Conservation (phyloP, 2,329 filamentous ascomycete genomes). For the Monilinia laxa region DNA sequence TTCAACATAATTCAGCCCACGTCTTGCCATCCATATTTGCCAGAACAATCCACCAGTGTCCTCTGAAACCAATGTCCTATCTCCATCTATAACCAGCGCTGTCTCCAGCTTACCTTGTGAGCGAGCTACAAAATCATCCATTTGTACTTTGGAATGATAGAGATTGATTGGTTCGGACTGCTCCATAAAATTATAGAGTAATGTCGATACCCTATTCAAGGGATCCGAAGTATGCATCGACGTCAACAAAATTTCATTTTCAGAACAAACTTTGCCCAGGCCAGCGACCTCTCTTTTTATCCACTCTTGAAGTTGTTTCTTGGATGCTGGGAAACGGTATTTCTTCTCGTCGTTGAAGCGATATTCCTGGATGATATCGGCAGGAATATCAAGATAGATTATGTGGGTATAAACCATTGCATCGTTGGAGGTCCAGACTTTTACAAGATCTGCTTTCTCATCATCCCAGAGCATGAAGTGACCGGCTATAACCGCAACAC, state of each 20-base stretch:
- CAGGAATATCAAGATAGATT: constrained; percentile 51
- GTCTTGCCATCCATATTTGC: constrained; percentile 35
- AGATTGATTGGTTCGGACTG: no score
- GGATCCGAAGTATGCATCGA: constrained; percentile 17
- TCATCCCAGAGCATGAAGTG: constrained; percentile 56
- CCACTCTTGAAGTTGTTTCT: constrained; percentile 49
- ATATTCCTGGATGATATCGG: constrained; percentile 43
- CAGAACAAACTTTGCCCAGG: constrained; percentile 47
- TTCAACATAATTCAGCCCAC: constrained; percentile 8
- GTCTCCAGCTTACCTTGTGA: constrained; percentile 41
- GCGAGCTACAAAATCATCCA: no score
- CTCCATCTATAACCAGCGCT: constrained; percentile 57
- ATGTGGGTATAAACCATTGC: constrained; percentile 55
- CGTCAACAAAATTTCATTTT: constrained; percentile 44
- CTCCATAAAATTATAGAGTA: neutral
- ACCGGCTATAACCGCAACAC: constrained; percentile 51
- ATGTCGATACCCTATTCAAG: constrained; percentile 27
- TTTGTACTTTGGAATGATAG: no score
- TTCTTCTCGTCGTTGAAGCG: constrained; percentile 43
- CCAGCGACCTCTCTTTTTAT: constrained; percentile 45
- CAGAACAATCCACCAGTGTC: constrained; percentile 56
- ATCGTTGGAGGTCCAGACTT: constrained; percentile 46
- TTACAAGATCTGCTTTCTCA: constrained; percentile 3
- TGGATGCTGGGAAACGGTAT: constrained; percentile 41
- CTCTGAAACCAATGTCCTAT: constrained; percentile 52